phyloP scores from a whole-genome alignment of 139 green algal genomes.

The Tetraselmis striata region DNA sequence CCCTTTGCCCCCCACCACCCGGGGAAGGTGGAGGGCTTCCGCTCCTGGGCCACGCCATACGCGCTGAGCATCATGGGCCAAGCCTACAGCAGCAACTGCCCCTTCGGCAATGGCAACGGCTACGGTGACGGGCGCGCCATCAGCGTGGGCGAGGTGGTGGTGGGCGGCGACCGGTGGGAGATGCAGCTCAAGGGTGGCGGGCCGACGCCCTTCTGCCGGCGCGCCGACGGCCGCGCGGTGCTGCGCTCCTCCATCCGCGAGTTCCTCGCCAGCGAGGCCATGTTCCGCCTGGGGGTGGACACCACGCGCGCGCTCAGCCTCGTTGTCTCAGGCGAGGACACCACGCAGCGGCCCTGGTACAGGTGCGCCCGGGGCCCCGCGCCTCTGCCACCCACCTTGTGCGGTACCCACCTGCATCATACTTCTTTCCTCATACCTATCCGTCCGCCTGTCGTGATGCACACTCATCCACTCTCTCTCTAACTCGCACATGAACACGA shows the following conservation, averaged over 20 bases:
- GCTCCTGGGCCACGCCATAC: constrained; percentile 14
- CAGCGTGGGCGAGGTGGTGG: constrained; percentile 53
- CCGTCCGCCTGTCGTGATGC: too few relatives aligned
- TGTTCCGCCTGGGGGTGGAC: constrained; percentile 40
- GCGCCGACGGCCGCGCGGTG: constrained; percentile 27
- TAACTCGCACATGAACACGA: too few relatives aligned
- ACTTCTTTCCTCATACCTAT: too few relatives aligned
- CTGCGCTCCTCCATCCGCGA: constrained; percentile 59
- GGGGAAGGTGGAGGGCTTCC: background rate
- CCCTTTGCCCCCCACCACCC: too few relatives aligned
- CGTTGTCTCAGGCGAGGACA: constrained; percentile 14
- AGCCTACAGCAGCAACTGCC: constrained; percentile 15
- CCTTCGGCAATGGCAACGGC: constrained; percentile 22
- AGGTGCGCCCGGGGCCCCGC: background rate
- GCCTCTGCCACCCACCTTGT: background rate
- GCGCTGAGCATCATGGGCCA: constrained; percentile 25
- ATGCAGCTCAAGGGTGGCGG: constrained; percentile 58
- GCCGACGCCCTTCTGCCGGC: constrained; percentile 38
- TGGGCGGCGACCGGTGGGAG: constrained; percentile 47
- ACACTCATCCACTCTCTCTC: too few relatives aligned
- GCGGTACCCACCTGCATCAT: too few relatives aligned
- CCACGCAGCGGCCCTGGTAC: constrained; percentile 19
- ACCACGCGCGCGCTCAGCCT: constrained; percentile 30
- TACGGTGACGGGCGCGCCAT: constrained; percentile 53
- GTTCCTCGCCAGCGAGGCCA: constrained; percentile 62